Percentiles rank a stretch among this genome's conserved stretches.
phyloP scores from a whole-genome alignment of 2,329 filamentous ascomycete species.

The Ophiostoma angusticollis region DNA sequence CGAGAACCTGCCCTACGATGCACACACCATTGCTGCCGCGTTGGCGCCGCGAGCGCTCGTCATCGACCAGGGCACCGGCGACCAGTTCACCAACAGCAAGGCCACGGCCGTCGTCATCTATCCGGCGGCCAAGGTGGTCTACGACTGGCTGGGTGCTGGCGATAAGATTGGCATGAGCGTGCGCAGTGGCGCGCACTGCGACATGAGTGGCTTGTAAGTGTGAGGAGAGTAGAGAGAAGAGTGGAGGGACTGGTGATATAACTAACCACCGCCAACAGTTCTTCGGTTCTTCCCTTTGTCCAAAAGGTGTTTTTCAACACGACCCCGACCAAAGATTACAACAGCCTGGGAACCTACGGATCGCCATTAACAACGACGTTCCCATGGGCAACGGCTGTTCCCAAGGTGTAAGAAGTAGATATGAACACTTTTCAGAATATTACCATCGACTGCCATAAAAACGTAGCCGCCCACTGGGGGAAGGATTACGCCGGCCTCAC shows the following conservation, averaged over 20 bases:
- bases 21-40: conserved; percentile 44
- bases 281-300: conserved; percentile 34
- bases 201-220: conserved; percentile 35
- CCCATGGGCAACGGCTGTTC: conserved; percentile 28
- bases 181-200: conserved; percentile 33
- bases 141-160: conserved; percentile 37
- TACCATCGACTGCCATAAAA: no score
- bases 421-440: no score
- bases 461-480: no score
- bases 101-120: conserved; percentile 37
- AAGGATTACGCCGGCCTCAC: no score
- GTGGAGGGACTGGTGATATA: no score
- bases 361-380: conserved; percentile 31
- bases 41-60: conserved; percentile 43
- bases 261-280: no score
- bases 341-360: conserved; percentile 30
- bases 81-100: conserved; percentile 35
- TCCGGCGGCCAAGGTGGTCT: conserved; percentile 38
- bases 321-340: conserved; percentile 32
- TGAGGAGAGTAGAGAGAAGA: no score
- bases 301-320: conserved; percentile 33
- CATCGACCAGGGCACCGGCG: conserved; percentile 40
- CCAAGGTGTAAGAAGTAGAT: background rate
- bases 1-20: conserved; percentile 41
- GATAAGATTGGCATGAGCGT: conserved; percentile 37